Base-by-base conservation (phyloP, 1,139 yeast genomes). In the Eremothecium sinecaudum region DNA sequence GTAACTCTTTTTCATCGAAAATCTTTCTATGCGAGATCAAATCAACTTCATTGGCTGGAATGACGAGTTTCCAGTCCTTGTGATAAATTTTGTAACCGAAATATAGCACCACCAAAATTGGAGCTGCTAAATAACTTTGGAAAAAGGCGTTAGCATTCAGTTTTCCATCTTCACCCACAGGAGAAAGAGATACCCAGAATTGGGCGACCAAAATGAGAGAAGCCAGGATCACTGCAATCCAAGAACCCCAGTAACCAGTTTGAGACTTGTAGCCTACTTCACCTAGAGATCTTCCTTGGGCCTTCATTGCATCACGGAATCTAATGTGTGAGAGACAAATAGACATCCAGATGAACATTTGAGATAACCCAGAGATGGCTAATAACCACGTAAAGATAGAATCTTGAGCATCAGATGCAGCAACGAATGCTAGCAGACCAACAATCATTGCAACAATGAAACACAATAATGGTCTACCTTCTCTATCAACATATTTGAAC, bases 271-370 rank as follows among this genome's bases (percentile, higher is more conserved):
- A 84, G 4, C 82, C 73, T 40, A 84, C 64, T 56, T 83, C 94
- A 32, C 67, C 68, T 10, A 73, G 59, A 15, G 68, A 64, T 57
- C 81, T 71, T 36, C 82, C 82, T 58, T 79, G 79, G 9, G 53
- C 71, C 20, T 58, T 56, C 62, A 83, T 66, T 2, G 92, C 94
- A 34, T 66, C 59, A 63, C 94, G 75, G 63, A 82, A 81, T 55
- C 93, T 70, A 39, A 84, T 64, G 46, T 77, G 92, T 48, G 83
- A 75, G 37, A 79, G 53, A 52, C 79, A 75, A 47, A 84, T 79
- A 13, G 87, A 75, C 30, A 78, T 74, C 93, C 94, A 84, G 4
- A 93, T 79, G 61, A 83, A 80, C 42, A 84, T 64, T 11, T 90
- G 75, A 18, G 93, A 78, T 44, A 84, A 71, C 50, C 94, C 94